Evolutionary conservation across 805 yeast genomes (phyloP).

Genomic region (Barnettozyma wickerhamii): DNA sequence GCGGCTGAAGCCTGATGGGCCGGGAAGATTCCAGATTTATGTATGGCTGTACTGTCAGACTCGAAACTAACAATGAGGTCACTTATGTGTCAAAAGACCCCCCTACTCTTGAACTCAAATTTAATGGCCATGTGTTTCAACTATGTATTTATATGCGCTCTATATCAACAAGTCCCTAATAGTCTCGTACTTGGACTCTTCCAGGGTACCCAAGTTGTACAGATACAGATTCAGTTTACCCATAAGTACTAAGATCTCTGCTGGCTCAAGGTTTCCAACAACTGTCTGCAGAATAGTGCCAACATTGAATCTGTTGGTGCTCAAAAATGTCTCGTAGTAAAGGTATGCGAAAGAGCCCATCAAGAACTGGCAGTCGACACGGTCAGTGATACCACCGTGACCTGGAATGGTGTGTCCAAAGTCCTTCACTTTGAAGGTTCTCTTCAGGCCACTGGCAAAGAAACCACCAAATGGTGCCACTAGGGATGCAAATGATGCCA

Average conservation of each 20-base stretch:
- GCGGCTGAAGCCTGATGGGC: no score
- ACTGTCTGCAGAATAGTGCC: conserved; percentile 74
- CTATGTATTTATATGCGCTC: background rate
- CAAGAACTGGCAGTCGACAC: conserved; percentile 95
- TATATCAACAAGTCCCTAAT: conserved; percentile 18
- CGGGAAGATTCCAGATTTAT: no score
- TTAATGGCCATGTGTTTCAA: background rate
- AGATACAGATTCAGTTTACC: conserved; percentile 41
- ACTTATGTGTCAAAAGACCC: no score
- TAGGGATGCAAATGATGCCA: conserved; percentile 93
- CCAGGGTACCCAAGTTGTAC: conserved; percentile 36
- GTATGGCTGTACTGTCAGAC: no score
- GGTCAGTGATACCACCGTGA: conserved; percentile 96
- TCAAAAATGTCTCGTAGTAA: conserved; percentile 88
- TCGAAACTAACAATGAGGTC: no score
- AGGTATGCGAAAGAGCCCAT: conserved; percentile 95
- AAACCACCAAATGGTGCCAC: conserved; percentile 99
- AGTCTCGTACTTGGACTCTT: conserved; percentile 30
- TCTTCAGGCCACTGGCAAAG: conserved; percentile 94
- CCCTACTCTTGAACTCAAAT: no score
- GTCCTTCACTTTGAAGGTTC: conserved; percentile 94
- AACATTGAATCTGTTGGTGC: conserved; percentile 64
- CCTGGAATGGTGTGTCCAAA: conserved; percentile 99
- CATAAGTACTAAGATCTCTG: conserved; percentile 61
- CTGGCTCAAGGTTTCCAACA: conserved; percentile 60